A percentile compares a stretch with the other conserved stretches of the same genome.
These are phyloP conservation scores for Exophiala xenobiotica DNA, from an alignment of 2,329 filamentous ascomycete species.

Conservation along the genomic window DNA sequence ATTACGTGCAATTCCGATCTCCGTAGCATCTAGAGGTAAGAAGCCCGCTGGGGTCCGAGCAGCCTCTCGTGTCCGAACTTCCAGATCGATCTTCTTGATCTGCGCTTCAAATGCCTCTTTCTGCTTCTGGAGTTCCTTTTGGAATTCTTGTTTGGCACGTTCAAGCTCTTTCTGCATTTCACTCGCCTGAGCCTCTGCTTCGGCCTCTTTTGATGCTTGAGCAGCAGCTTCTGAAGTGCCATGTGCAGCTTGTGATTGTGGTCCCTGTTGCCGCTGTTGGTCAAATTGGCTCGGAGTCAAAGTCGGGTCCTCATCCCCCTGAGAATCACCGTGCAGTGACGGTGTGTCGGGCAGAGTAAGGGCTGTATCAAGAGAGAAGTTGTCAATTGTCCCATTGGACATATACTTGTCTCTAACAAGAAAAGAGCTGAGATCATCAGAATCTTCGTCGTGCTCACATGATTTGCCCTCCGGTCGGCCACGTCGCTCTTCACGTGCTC, in stretches of 20 bases:
- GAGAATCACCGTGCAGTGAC: slow-evolving; percentile 60
- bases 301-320: slow-evolving; percentile 46
- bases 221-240: slow-evolving; percentile 73
- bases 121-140: slow-evolving; percentile 78
- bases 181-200: slow-evolving; percentile 70
- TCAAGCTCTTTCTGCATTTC: slow-evolving; percentile 81
- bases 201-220: slow-evolving; percentile 67
- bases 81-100: slow-evolving; percentile 67
- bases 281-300: slow-evolving; percentile 74
- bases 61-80: slow-evolving; percentile 54
- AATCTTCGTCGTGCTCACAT: slow-evolving; percentile 70
- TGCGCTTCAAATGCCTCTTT: slow-evolving; percentile 82
- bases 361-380: slow-evolving; percentile 90
- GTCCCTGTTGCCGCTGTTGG: slow-evolving; percentile 79
- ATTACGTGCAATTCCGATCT: slow-evolving; percentile 67
- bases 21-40: slow-evolving; percentile 63
- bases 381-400: slow-evolving; percentile 91
- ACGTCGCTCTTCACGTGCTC: slow-evolving; percentile 79
- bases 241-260: slow-evolving; percentile 74
- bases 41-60: slow-evolving; percentile 41
- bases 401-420: slow-evolving; percentile 90
- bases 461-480: slow-evolving; percentile 58
- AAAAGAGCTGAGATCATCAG: slow-evolving; percentile 85
- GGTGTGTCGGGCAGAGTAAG: slow-evolving; percentile 94
- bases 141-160: slow-evolving; percentile 82